Evolutionary conservation across 805 yeast species (phyloP).

Genomic region (Myxozyma neglecta): DNA sequence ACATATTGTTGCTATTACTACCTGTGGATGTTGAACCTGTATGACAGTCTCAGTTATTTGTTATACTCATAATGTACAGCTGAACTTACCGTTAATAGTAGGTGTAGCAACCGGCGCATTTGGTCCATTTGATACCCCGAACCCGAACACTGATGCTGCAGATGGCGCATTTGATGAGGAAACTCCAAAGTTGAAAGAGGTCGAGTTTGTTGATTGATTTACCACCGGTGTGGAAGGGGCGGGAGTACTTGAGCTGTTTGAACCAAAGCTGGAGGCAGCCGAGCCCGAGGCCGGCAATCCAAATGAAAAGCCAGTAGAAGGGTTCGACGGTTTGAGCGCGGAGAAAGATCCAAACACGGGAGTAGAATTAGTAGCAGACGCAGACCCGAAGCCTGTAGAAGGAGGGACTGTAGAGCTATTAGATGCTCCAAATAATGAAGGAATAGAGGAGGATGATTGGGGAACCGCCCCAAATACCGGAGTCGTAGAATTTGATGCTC

Average conservation of each 20-base stretch:
- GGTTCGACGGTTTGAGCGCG: not conserved
- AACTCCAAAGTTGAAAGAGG: not conserved
- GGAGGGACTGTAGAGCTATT: not conserved
- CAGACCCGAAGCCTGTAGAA: not conserved
- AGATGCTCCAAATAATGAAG: conserved; percentile 1
- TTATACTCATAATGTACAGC: not conserved
- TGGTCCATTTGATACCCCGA: not conserved
- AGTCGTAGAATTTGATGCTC: not conserved
- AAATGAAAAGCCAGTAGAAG: conserved; percentile 9
- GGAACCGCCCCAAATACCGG: not conserved
- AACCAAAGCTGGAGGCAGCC: conserved; percentile 27
- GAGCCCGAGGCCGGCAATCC: conserved; percentile 10
- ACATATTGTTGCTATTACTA: conserved; percentile 13
- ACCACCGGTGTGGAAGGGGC: conserved; percentile 12
- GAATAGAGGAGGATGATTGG: not conserved
- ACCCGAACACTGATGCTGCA: not conserved
- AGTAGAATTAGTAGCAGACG: not conserved
- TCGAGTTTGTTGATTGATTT: not conserved
- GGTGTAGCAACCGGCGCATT: not conserved
- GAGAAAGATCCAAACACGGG: not conserved
- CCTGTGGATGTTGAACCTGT: not conserved
- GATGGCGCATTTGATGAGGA: not conserved
- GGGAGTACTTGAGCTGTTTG: not conserved
- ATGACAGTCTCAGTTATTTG: not conserved
- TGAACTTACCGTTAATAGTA: not conserved